These are phyloP conservation scores for Dittrichia graveolens DNA, from an alignment of 129 eudicot genomes.

Conservation along the genomic window DNA sequence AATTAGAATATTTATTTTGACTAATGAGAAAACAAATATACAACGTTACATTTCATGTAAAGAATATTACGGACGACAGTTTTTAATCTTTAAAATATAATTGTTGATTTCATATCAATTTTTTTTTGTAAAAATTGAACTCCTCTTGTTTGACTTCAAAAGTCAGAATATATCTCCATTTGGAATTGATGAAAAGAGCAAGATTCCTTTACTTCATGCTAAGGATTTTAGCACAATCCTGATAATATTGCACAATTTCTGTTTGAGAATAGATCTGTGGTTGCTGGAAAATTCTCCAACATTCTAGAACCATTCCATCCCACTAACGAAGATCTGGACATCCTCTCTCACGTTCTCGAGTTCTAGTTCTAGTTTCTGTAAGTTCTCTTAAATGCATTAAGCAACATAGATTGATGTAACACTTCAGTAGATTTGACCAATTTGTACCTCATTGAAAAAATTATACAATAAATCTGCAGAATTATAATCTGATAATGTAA, in stretches of 20 bases:
- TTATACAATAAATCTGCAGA: no score
- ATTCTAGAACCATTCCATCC: conserved; percentile 46
- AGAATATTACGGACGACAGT: background rate
- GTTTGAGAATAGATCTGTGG: conserved; percentile 44
- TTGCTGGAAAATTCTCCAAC: conserved; percentile 46
- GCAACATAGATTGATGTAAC: conserved; percentile 10
- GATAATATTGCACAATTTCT: conserved; percentile 35
- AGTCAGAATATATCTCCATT: conserved; percentile 6
- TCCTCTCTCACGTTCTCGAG: conserved; percentile 65
- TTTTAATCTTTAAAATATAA: background rate
- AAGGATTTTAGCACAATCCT: conserved; percentile 19
- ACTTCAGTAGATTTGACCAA: conserved; percentile 13
- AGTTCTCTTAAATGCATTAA: background rate
- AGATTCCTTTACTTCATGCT: conserved; percentile 7
- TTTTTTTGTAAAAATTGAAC: background rate
- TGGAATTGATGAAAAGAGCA: background rate
- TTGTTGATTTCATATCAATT: background rate
- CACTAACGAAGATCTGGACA: conserved; percentile 61
- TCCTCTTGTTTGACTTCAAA: conserved; percentile 17
- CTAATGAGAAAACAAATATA: background rate
- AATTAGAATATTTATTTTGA: background rate
- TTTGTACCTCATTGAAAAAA: background rate
- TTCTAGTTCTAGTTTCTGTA: conserved; percentile 36
- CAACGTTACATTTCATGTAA: background rate
- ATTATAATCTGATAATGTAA: no score